These are phyloP conservation scores for Candida golubevii DNA, from an alignment of 805 yeast species.

Conservation along the genomic window DNA sequence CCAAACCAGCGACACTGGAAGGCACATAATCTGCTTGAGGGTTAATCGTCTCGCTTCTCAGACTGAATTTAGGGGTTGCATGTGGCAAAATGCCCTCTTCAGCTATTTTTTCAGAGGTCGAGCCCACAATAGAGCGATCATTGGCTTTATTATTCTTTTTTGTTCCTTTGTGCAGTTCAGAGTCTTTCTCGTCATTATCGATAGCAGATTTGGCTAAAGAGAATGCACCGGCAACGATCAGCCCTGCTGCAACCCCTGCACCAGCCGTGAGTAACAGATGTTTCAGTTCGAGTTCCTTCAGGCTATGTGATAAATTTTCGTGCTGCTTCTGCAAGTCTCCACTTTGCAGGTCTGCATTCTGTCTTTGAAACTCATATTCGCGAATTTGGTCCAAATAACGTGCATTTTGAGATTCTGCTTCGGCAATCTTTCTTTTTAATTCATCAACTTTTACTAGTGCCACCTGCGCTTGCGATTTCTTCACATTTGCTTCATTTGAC, in stretches of 20 bases:
- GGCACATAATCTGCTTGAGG: not conserved
- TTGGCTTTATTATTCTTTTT: not conserved
- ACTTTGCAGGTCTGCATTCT: slow-evolving; percentile 9
- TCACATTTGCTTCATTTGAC: slow-evolving; percentile 58
- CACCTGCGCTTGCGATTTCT: slow-evolving; percentile 65
- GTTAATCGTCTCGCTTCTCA: not conserved
- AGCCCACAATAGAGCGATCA: not conserved
- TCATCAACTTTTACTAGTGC: slow-evolving; percentile 47
- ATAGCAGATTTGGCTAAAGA: not conserved
- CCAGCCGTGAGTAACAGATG: slow-evolving; percentile 7
- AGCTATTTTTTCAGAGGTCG: not conserved
- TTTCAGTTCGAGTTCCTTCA: slow-evolving; percentile 6
- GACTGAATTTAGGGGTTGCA: not conserved
- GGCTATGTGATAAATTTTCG: slow-evolving; percentile 1
- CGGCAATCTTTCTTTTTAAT: slow-evolving; percentile 26
- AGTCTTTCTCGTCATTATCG: not conserved
- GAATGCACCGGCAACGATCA: slow-evolving; percentile 3
- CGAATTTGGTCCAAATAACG: slow-evolving; percentile 23
- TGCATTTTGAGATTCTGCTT: slow-evolving; percentile 22
- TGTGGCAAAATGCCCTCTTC: no score
- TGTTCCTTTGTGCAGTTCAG: not conserved
- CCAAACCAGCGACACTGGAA: slow-evolving; percentile 4
- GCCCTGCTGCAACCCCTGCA: not conserved
- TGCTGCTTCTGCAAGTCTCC: slow-evolving; percentile 8
- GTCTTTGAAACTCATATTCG: slow-evolving; percentile 12